phyloP scores from a whole-genome alignment of 305 asterid species.

The Stenogyne calaminthoides region DNA sequence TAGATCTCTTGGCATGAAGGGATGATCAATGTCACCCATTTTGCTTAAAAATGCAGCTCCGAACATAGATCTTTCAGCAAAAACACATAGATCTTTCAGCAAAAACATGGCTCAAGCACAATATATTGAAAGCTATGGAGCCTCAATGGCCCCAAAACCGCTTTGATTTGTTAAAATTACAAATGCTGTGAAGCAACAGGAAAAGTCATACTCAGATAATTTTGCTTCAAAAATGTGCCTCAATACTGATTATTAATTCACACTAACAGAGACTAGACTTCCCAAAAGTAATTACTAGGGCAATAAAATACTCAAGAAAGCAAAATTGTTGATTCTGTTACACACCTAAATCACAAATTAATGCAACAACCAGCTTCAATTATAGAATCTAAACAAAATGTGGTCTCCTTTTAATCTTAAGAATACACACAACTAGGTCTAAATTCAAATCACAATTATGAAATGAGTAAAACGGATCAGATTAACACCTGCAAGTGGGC shows the following conservation, averaged over 20 bases:
- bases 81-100: not conserved
- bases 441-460: not conserved
- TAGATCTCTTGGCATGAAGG: slow-evolving; percentile 72
- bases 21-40: slow-evolving; percentile 47
- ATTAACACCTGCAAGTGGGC: slow-evolving; percentile 1
- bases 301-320: not conserved
- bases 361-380: not conserved
- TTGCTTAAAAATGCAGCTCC: slow-evolving; percentile 21
- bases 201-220: not conserved
- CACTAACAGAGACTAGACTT: not conserved
- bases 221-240: not conserved
- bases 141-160: not conserved
- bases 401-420: not conserved
- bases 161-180: not conserved
- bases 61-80: too few relatives aligned
- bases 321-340: not conserved
- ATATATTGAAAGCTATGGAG: not conserved
- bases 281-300: not conserved
- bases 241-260: not conserved
- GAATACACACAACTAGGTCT: not conserved
- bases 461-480: slow-evolving; percentile 6
- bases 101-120: not conserved
- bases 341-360: slow-evolving; percentile 1
- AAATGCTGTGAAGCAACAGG: not conserved
- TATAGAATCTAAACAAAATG: slow-evolving; percentile 1